These are phyloP conservation scores for Fusarium sp. DNA, from an alignment of 2,329 filamentous ascomycete genomes.

Conservation along the genomic window DNA sequence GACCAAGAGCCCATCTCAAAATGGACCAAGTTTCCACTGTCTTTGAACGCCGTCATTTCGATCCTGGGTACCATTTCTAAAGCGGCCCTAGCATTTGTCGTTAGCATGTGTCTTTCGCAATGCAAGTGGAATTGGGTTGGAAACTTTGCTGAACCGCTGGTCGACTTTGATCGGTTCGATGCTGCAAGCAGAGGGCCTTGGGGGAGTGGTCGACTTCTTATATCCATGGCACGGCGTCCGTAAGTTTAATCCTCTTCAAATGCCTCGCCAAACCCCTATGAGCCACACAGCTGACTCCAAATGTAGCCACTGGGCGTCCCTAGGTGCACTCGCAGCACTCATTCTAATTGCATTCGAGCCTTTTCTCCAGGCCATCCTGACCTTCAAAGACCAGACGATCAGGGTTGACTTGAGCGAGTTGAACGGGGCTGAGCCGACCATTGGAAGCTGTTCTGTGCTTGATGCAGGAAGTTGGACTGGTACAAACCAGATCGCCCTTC, in stretches of 20 bases:
- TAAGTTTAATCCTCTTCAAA: conserved; percentile 5
- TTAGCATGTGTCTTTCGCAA: conserved; percentile 29
- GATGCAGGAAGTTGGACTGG: not conserved
- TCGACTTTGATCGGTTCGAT: conserved; percentile 34
- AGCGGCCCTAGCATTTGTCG: not conserved
- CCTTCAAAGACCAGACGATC: not conserved
- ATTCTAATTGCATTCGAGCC: conserved; percentile 14
- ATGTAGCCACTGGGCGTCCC: conserved; percentile 10
- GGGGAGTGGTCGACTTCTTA: conserved; percentile 16
- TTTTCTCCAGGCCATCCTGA: conserved; percentile 10
- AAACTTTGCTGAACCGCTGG: not conserved
- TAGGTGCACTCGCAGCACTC: conserved; percentile 8
- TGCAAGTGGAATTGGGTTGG: conserved; percentile 32
- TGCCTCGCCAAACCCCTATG: too few species aligned
- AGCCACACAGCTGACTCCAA: not conserved
- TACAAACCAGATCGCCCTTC: not conserved
- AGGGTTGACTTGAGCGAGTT: not conserved
- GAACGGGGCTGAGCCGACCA: not conserved
- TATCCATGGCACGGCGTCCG: conserved; percentile 10
- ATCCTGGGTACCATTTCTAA: conserved; percentile 19
- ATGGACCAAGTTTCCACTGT: conserved; percentile 5
- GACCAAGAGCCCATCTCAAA: conserved; percentile 11
- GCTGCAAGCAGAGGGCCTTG: conserved; percentile 24
- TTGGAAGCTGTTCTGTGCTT: not conserved
- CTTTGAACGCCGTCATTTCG: conserved; percentile 24